Base-by-base conservation (phyloP, 2,329 filamentous ascomycete species). In the Pseudocercospora vitis region DNA sequence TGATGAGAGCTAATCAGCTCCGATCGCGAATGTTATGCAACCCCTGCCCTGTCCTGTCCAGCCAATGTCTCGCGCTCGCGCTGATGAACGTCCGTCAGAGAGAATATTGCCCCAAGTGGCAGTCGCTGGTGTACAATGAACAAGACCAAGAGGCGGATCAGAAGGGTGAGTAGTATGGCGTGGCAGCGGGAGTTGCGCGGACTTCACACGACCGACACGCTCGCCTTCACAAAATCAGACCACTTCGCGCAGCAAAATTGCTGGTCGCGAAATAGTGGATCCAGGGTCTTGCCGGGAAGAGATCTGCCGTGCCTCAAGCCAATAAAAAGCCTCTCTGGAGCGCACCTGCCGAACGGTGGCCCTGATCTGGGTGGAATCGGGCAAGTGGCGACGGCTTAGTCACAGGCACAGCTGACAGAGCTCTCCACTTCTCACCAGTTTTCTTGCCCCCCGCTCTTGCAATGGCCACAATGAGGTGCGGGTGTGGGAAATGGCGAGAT, bases 361-460 rank as follows among this genome's bases (percentile, higher is more conserved):
- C 14, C 35, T 37, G 32, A 49, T 28, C 44, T 39, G 14, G 16
- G 7, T 11, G 16, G 21, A 39, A 19, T 21, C 18, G 35, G 35
- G 21, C 19, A 8, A 39, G 35, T 18, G 35, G 33, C 33, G n/a
- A n/a, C n/a, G n/a, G n/a, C n/a, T n/a, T n/a, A n/a, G n/a, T n/a
- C n/a, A n/a, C n/a, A 18, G 16, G 33, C n/a, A 37, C n/a, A 16
- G 16, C 8, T 16, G 19, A 19, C 35, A 21, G 35, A 53, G 32
- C 37, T n/a, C 46, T 49, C 52, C 52, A 54, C 52, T 50, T 46
- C 39, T 47, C 52, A 46, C 39, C 37, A 19, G 12, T 39, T 39
- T 11, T 18, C 14, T 18, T 7, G 19, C 14, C 35, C 16, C 9
- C 35, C 35, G 35, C 35, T 19, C 16, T 21, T 39, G 33, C 33